These are phyloP conservation scores for Hylodesmum podocarpum DNA, from an alignment of 306 rosid species.

Conservation along the genomic window DNA sequence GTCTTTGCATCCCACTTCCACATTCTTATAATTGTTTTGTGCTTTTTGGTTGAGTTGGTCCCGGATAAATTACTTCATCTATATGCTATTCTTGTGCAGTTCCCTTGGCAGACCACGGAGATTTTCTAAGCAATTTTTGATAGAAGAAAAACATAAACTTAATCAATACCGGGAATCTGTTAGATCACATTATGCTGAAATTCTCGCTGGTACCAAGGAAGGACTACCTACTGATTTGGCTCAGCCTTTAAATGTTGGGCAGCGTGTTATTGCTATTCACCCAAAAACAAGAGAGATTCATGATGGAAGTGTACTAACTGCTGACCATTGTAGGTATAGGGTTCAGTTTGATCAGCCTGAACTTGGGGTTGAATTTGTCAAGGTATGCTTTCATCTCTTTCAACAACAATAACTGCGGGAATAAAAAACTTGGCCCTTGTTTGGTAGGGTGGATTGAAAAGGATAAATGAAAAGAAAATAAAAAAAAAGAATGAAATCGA, in stretches of 20 bases:
- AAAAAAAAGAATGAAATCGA: too few species aligned
- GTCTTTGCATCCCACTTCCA: background rate
- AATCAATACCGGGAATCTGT: slow-evolving; percentile 86
- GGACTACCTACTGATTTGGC: slow-evolving; percentile 94
- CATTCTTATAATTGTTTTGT: background rate
- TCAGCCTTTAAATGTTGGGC: slow-evolving; percentile 81
- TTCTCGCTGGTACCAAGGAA: slow-evolving; percentile 73
- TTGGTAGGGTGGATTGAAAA: too few species aligned
- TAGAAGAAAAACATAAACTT: slow-evolving; percentile 85
- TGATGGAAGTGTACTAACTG: slow-evolving; percentile 77
- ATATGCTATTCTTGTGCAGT: slow-evolving; percentile 55
- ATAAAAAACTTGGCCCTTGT: background rate
- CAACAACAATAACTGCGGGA: background rate
- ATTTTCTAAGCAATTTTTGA: slow-evolving; percentile 80
- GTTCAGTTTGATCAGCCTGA: slow-evolving; percentile 86
- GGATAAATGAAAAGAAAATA: too few species aligned
- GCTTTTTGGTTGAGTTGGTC: slow-evolving; percentile 24
- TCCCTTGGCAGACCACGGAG: slow-evolving; percentile 95
- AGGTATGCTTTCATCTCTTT: slow-evolving; percentile 56
- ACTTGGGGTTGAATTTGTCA: slow-evolving; percentile 81
- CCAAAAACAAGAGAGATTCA: slow-evolving; percentile 79
- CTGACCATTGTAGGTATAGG: slow-evolving; percentile 62
- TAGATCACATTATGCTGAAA: slow-evolving; percentile 86
- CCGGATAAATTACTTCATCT: slow-evolving; percentile 17
- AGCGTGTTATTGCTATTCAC: slow-evolving; percentile 77